A percentile compares a stretch with the other conserved stretches of the same genome.
phyloP scores from a whole-genome alignment of 306 rosid genomes.

The Gynostemma pentaphyllum region DNA sequence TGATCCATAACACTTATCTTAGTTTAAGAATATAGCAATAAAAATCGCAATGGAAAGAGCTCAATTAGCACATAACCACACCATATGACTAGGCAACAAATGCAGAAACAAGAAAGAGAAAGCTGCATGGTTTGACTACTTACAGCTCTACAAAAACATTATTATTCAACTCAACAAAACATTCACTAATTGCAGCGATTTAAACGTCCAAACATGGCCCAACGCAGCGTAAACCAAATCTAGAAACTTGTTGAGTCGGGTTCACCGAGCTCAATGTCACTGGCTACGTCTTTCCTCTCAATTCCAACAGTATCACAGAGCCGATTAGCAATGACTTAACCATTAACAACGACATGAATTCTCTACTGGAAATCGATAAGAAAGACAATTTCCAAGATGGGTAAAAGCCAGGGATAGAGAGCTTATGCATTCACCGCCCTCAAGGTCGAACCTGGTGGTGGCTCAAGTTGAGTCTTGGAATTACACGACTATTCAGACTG shows the following conservation, averaged over 20 bases:
- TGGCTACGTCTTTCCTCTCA: background rate
- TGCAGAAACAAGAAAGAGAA: background rate
- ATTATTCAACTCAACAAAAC: slow-evolving; percentile 7
- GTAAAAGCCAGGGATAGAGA: background rate
- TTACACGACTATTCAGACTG: background rate
- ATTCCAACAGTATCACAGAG: background rate
- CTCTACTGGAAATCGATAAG: background rate
- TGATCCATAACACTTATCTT: background rate
- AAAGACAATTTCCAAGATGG: background rate
- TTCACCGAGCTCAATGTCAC: background rate
- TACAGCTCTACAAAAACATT: slow-evolving; percentile 1
- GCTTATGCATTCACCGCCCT: background rate
- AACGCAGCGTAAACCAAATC: slow-evolving; percentile 3
- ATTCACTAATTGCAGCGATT: background rate
- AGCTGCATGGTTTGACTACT: background rate
- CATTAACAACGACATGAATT: background rate
- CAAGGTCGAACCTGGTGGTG: slow-evolving; percentile 4
- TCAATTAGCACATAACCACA: background rate
- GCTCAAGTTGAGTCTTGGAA: slow-evolving; percentile 1
- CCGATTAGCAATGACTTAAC: background rate
- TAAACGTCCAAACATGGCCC: slow-evolving; percentile 6
- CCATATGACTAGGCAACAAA: background rate
- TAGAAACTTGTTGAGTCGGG: background rate
- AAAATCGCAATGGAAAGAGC: slow-evolving; percentile 1
- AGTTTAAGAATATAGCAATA: background rate